Evolutionary conservation across 192 early-diverging fungal genomes (phyloP).

Genomic region (Coemansia sp.): DNA sequence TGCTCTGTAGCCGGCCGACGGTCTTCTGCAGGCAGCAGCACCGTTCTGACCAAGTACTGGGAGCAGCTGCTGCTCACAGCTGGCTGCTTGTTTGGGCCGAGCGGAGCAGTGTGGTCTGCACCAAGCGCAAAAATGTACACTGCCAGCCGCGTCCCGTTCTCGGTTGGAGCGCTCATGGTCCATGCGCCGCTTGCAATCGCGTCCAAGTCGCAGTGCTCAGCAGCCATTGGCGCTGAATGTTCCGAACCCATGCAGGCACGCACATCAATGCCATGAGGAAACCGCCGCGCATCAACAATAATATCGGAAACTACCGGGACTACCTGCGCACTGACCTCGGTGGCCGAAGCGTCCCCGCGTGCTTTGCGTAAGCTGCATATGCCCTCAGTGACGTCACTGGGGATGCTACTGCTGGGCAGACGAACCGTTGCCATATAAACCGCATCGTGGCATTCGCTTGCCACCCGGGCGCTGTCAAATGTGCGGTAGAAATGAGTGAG

Average conservation of each 20-base stretch:
- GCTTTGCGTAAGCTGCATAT: slow-evolving; percentile 37
- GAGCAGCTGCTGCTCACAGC: background rate
- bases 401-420: background rate
- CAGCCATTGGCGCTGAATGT: slow-evolving; percentile 13
- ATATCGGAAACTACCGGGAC: slow-evolving; percentile 41
- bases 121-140: slow-evolving; percentile 23
- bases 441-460: slow-evolving; percentile 8
- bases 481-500: slow-evolving; percentile 12
- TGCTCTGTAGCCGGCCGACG: background rate
- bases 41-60: slow-evolving; percentile 16
- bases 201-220: background rate
- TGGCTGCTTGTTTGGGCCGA: background rate
- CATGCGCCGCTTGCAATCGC: slow-evolving; percentile 14
- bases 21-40: slow-evolving; percentile 17
- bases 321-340: background rate
- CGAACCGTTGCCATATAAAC: background rate
- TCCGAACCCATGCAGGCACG: background rate
- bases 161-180: background rate
- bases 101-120: slow-evolving; percentile 1
- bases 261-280: slow-evolving; percentile 26
- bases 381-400: background rate
- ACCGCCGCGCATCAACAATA: slow-evolving; percentile 19
- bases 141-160: slow-evolving; percentile 6
- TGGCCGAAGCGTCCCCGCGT: slow-evolving; percentile 4
- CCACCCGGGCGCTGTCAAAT: slow-evolving; percentile 15